Evolutionary conservation across 495 filamentous ascomycete genomes (phyloP).

Genomic region (Baudoinia panamericana): DNA sequence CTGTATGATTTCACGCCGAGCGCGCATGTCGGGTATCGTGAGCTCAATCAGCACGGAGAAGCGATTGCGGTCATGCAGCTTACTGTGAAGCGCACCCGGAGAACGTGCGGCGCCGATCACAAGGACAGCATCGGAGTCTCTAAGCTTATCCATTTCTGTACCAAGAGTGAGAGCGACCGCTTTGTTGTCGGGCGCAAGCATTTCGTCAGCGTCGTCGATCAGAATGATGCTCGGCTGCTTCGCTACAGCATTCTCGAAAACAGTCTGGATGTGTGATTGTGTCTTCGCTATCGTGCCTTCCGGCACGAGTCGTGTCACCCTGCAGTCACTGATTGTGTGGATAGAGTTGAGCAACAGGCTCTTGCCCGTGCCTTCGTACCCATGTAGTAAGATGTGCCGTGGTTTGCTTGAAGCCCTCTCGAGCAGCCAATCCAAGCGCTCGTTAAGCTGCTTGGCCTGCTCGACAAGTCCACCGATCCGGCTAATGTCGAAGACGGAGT

Average conservation of each 20-base stretch:
- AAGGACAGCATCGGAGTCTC: conserved; percentile 43
- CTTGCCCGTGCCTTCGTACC: conserved; percentile 75
- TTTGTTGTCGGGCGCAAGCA: conserved; percentile 37
- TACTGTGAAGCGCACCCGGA: conserved; percentile 59
- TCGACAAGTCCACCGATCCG: conserved; percentile 50
- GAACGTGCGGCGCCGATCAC: conserved; percentile 63
- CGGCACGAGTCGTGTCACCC: conserved; percentile 45
- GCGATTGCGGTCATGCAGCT: conserved; percentile 51
- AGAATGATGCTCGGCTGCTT: conserved; percentile 70
- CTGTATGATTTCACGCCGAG: conserved; percentile 63
- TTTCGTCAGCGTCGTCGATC: conserved; percentile 65
- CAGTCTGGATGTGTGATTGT: conserved; percentile 45
- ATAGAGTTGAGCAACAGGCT: conserved; percentile 54
- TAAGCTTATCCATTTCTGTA: conserved; percentile 33
- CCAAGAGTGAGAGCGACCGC: conserved; percentile 30
- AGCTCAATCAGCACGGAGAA: conserved; percentile 65
- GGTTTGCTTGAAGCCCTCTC: not conserved
- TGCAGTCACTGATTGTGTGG: conserved; percentile 54
- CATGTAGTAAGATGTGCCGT: conserved; percentile 54
- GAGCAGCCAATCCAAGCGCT: conserved; percentile 36
- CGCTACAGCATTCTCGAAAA: conserved; percentile 58
- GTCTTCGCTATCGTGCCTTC: conserved; percentile 30
- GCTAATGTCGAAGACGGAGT: conserved; percentile 21
- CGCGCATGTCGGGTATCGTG: conserved; percentile 58
- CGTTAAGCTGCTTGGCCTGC: conserved; percentile 53